Evolutionary conservation across 768 basidiomycete genomes (phyloP), one percentile per base, ranked within the genome.

Genomic region (Suillus clintonianus): DNA sequence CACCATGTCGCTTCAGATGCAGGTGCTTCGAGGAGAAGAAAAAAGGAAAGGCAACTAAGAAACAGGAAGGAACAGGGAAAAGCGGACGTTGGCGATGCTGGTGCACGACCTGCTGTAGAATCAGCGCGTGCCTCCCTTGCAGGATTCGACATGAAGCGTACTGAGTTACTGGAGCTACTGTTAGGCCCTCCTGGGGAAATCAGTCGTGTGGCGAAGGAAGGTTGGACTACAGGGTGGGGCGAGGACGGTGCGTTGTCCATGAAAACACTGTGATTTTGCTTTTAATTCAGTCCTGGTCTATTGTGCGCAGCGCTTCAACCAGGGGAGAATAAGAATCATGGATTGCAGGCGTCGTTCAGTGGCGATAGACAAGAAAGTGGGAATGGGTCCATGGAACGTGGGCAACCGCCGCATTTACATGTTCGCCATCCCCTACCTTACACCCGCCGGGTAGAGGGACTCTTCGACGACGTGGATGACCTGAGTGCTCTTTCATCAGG

Each of bases 401-500:
- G 69, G 55, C 34, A 62, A 27, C 65, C 65, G 9, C 66, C 66
- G 11, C 75, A 74, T 41, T 65, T 64, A 4, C n/a, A n/a, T n/a
- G n/a, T n/a, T n/a, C 62, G 14, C 30, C 72, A 74, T 45, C 63
- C 47, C 3, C 53, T 70, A 37, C 64, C 71, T 19, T 75, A 76
- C 48, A 64, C 68, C 15, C 76, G 73, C 17, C 71, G 70, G 9
- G 68, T 67, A 17, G 70, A 77, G 53, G 75, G 65, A 24, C n/a
- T 60, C 34, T 60, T 68, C 6, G 63, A 67, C 0, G 61, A 47
- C 9, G 43, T 15, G 24, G 59, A 9, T 8, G 47, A 3, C 58
- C 50, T 47, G 54, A 64, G 1, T 62, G 54, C 30, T 60, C 19
- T 50, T 10, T 39, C 55, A 19, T 41, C 56, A 19, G 30, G 39